Percentiles rank a stretch among this genome's conserved stretches.
phyloP scores from a whole-genome alignment of 345 rosid genomes.

The Brassica incana region DNA sequence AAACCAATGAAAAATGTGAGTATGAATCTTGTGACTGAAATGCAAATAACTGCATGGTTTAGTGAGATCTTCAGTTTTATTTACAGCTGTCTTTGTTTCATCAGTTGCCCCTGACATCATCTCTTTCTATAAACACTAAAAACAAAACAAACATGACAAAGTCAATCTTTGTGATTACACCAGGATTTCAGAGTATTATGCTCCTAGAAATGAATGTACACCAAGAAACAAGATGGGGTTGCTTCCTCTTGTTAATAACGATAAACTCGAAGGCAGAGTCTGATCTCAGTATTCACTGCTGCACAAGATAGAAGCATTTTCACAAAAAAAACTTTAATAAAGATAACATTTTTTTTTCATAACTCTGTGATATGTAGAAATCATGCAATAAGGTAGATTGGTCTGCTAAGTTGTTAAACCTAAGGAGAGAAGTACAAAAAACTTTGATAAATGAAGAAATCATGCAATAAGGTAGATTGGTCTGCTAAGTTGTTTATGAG shows the following conservation, averaged over 20 bases:
- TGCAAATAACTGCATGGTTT: neutral
- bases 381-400: no score
- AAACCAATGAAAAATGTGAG: neutral
- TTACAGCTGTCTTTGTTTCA: neutral
- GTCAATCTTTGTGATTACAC: slow-evolving; percentile 14
- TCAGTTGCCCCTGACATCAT: neutral
- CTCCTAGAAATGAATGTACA: slow-evolving; percentile 22
- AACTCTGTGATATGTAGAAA: no score
- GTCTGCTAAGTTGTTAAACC: neutral
- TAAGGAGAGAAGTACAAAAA: neutral
- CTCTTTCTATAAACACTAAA: neutral
- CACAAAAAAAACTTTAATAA: slow-evolving; percentile 5
- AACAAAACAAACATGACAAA: neutral
- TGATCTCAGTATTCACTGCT: slow-evolving; percentile 33
- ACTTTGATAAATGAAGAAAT: no score
- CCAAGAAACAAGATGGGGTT: slow-evolving; percentile 74
- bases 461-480: no score
- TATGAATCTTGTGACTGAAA: neutral
- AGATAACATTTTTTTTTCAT: slow-evolving; percentile 25
- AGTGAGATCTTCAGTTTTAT: neutral
- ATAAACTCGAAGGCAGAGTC: slow-evolving; percentile 82
- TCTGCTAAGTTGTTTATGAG: slow-evolving; percentile 1
- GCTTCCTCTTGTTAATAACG: slow-evolving; percentile 83
- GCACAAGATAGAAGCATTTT: neutral
- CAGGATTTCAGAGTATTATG: neutral